Evolutionary conservation across 768 basidiomycete species (phyloP).

Genomic region (Fomitopsis serialis): DNA sequence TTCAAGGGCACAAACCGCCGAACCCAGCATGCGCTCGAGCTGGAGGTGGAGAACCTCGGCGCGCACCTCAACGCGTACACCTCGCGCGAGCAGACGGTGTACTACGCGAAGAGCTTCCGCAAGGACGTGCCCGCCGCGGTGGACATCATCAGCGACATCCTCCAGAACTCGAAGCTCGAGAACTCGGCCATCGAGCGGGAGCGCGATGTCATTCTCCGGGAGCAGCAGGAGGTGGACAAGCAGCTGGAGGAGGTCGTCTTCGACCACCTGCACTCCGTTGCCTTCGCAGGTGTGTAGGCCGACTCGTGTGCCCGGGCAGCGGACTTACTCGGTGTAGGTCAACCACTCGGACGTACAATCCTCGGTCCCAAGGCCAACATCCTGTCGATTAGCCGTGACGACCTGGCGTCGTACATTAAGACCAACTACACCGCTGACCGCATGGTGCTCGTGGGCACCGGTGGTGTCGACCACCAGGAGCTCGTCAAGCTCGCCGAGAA

Average conservation of each 20-base stretch:
- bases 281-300: conserved; percentile 78
- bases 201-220: conserved; percentile 92
- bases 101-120: conserved; percentile 98
- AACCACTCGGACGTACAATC: conserved; percentile 94
- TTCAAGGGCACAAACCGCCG: conserved; percentile 94
- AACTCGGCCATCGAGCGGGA: conserved; percentile 84
- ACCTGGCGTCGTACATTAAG: conserved; percentile 87
- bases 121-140: conserved; percentile 89
- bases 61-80: conserved; percentile 98
- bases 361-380: conserved; percentile 96
- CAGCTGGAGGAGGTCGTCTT: conserved; percentile 98
- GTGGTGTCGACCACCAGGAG: conserved; percentile 87
- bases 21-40: conserved; percentile 84
- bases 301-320: background rate
- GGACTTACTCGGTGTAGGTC: conserved; percentile 46
- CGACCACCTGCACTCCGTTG: conserved; percentile 94
- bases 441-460: conserved; percentile 97
- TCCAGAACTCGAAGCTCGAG: conserved; percentile 96
- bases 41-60: conserved; percentile 97
- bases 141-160: conserved; percentile 96
- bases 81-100: conserved; percentile 97
- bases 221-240: conserved; percentile 99
- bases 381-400: conserved; percentile 87
- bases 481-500: conserved; percentile 94
- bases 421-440: conserved; percentile 98